Evolutionary conservation across 495 filamentous ascomycete species (phyloP), one percentile per base, ranked within the genome.

Genomic region (Saxispiralis lemnorum): DNA sequence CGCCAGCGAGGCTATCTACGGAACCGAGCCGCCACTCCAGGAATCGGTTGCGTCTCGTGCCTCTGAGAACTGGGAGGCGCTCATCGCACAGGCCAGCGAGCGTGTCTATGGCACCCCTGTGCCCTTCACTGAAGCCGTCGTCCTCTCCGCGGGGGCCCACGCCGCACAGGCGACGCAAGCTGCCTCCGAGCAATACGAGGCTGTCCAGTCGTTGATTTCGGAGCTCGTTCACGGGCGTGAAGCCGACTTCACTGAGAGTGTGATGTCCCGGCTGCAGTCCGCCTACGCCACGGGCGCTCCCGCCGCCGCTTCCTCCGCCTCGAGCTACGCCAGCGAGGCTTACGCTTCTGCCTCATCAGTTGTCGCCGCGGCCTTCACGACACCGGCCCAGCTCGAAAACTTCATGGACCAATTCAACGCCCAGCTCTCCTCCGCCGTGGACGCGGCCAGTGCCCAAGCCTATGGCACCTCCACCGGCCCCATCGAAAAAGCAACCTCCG

Each of bases 211-310:
- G 16, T 65, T 93, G 1, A 68, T 94, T 12, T 78, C 76, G 11
- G 83, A 94, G 52, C 63, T 93, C 2, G 63, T 94, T 19, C 55
- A 63, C 36, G 86, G 81, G 18, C 81, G 77, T 59, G 82, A 93
- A 56, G 79, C 83, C 5, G 70, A 76, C 12, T 93, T 83, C 52
- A 83, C 80, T 0, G 83, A 94, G 49, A 81, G 78, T 44, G 78
- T 87, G 0, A 71, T 85, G 63, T 75, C 64, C 43, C 71, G 78
- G 16, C 68, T 94, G 6, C 69, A 67, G 28, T 73, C 71, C 2
- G 81, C 76, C 2, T 76, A 76, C 53, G 65, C 72, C 48, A 71
- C 67, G 1, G 68, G 68, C 0, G 74, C 76, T 36, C 72, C 66
- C 21, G 60, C 36, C 20, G 52, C 42, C 12, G 58, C 66, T 4